Conservation (phyloP, 2,329 filamentous ascomycete species). For the Sclerotinia borealis region DNA sequence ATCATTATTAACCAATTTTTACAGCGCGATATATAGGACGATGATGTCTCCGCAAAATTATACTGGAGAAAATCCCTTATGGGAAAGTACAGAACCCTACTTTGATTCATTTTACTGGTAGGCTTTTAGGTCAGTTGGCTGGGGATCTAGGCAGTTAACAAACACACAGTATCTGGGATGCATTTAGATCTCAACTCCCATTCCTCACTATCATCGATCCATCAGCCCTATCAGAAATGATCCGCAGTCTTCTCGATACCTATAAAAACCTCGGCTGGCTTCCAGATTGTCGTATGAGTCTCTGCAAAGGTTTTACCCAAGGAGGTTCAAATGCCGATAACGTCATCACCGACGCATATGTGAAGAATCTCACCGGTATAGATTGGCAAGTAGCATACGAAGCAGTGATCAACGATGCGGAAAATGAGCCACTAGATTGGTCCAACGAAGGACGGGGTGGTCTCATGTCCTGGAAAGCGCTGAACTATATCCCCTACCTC, state of each 20-base stretch:
- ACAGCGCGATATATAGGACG: constrained; percentile 62
- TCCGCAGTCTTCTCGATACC: constrained; percentile 65
- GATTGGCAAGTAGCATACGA: constrained; percentile 65
- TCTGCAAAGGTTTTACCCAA: constrained; percentile 68
- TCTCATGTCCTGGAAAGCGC: constrained; percentile 61
- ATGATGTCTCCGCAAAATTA: constrained; percentile 69
- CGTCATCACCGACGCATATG: constrained; percentile 58
- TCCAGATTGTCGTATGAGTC: constrained; percentile 50
- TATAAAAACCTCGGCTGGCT: constrained; percentile 52
- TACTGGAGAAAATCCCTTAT: constrained; percentile 65
- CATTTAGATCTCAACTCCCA: constrained; percentile 61
- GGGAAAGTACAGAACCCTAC: constrained; percentile 60
- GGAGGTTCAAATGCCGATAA: constrained; percentile 67
- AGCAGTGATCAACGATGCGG: constrained; percentile 59
- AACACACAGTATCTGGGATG: constrained; percentile 57
- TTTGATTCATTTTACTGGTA: constrained; percentile 57
- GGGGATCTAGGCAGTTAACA: not conserved
- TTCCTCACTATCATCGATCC: constrained; percentile 65
- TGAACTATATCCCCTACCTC: constrained; percentile 63
- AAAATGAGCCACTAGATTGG: constrained; percentile 55
- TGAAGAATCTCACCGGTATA: constrained; percentile 62
- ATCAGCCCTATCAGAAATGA: constrained; percentile 54
- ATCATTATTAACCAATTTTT: constrained; percentile 54
- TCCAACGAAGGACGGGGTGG: constrained; percentile 63
- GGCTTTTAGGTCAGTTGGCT: constrained; percentile 42